Percentiles rank a stretch among this genome's conserved stretches.
Conservation (phyloP, 2,329 filamentous ascomycete species). For the Gnomoniopsis sp. region DNA sequence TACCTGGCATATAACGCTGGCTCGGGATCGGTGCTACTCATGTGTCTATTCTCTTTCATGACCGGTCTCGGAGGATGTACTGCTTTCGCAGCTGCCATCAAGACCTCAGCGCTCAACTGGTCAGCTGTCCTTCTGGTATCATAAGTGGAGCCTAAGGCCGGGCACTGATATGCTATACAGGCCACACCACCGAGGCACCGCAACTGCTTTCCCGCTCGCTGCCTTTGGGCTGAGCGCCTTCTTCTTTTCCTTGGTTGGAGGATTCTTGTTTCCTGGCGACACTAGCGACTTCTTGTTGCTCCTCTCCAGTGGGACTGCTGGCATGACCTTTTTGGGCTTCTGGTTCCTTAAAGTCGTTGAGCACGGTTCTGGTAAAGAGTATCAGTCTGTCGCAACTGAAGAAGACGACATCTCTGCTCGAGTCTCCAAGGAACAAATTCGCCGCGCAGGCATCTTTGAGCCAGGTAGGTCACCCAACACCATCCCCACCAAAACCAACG, state of each 20-base stretch:
- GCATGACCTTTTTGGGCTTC: conserved; percentile 71
- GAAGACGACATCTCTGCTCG: conserved; percentile 23
- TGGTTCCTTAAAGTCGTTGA: conserved; percentile 81
- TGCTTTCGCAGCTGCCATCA: conserved; percentile 86
- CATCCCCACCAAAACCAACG: conserved; percentile 31
- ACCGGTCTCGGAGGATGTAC: conserved; percentile 86
- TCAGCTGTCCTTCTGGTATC: neutral
- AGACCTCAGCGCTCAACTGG: conserved; percentile 85
- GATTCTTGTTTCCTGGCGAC: conserved; percentile 75
- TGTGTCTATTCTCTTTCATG: conserved; percentile 83
- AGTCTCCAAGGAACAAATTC: conserved; percentile 34
- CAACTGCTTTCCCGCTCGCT: conserved; percentile 88
- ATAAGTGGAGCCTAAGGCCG: neutral
- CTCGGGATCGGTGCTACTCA: conserved; percentile 50
- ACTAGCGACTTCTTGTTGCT: conserved; percentile 79
- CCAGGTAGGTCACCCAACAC: conserved; percentile 36
- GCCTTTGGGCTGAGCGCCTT: conserved; percentile 94
- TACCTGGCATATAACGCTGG: conserved; percentile 73
- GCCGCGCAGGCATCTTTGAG: conserved; percentile 41
- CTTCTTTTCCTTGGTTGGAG: conserved; percentile 83
- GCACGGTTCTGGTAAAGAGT: conserved; percentile 38
- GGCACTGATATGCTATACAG: neutral
- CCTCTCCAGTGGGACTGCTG: conserved; percentile 74
- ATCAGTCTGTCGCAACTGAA: conserved; percentile 53
- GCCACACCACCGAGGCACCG: conserved; percentile 83